A percentile compares a stretch with the other conserved stretches of the same genome.
phyloP scores from a whole-genome alignment of 2,329 filamentous ascomycete genomes.

The Pseudocercospora musae region DNA sequence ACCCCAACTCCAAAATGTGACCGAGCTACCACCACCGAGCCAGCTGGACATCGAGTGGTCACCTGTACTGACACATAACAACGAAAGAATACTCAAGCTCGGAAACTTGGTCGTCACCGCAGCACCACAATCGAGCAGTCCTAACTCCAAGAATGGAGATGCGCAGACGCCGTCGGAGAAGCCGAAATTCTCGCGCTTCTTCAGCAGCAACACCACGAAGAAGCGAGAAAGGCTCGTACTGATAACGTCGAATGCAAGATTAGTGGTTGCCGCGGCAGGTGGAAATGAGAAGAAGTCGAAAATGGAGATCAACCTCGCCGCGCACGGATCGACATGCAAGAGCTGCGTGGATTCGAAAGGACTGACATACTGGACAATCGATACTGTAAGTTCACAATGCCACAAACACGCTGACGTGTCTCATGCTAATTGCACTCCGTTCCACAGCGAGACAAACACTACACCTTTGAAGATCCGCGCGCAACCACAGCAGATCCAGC shows the following conservation, averaged over 20 bases:
- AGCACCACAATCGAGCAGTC: constrained; percentile 70
- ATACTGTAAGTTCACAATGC: constrained; percentile 68
- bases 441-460: constrained; percentile 76
- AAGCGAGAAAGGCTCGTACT: constrained; percentile 91
- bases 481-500: constrained; percentile 62
- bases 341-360: constrained; percentile 83
- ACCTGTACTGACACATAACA: constrained; percentile 82
- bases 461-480: constrained; percentile 91
- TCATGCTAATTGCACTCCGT: constrained; percentile 4
- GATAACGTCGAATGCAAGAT: constrained; percentile 85
- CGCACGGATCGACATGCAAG: constrained; percentile 72
- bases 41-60: constrained; percentile 99
- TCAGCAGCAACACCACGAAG: constrained; percentile 85
- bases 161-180: constrained; percentile 54
- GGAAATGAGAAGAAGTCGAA: constrained; percentile 96
- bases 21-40: constrained; percentile 91
- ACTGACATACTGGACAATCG: constrained; percentile 81
- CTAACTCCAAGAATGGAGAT: constrained; percentile 66
- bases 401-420: constrained; percentile 18
- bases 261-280: constrained; percentile 84
- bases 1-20: constrained; percentile 77
- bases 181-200: constrained; percentile 90
- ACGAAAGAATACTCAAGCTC: constrained; percentile 91
- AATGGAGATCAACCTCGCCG: constrained; percentile 80
- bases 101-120: constrained; percentile 85